Evolutionary conservation across 2,329 filamentous ascomycete species (phyloP), one percentile per base, ranked within the genome.

Genomic region (Aspergillus piperis): DNA sequence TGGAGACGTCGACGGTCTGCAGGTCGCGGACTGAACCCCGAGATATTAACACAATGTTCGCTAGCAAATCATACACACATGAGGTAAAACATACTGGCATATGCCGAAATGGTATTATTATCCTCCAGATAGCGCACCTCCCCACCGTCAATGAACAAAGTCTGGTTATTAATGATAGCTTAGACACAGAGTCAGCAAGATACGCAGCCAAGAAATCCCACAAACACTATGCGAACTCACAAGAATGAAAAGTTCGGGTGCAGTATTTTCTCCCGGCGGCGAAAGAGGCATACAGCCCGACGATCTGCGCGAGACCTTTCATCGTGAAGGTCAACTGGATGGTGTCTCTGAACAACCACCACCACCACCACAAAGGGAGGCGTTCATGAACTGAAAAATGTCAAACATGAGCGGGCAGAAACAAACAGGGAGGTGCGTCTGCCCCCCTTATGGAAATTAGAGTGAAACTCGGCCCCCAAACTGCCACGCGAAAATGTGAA

Each of bases 71-170:
- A 30, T 8, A 13, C 15, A 4, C 2, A 13, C 11, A 36, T 5
- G 10, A 10, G 30, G 38, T 25, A 7, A 38, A 1, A 27, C 58
- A 51, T 8, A 57, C 52, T 57, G n/a, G 58, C 36, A 27, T 50
- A 39, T 3, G 42, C 38, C 5, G 52, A n/a, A 19, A 60, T 55
- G 2, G 51, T 51, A 15, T 51, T 25, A 10, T 60, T 60, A 7
- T 42, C 27, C 13, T 32, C 36, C 2, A 41, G 11, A 8, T 36
- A 42, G 17, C 48, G 49, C 38, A 61, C 48, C 13, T 61, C 55
- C 4, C 59, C 59, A 6, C 59, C 59, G 25, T 54, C 55, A 23
- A 61, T 61, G 17, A 49, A 61, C 13, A 61, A 38, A 4, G 55
- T 58, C 8, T 58, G 38, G 32, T 61, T 58, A 19, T 54, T 58